Evolutionary conservation across 2,329 filamentous ascomycete genomes (phyloP).

Genomic region (Colletotrichum sidae): DNA sequence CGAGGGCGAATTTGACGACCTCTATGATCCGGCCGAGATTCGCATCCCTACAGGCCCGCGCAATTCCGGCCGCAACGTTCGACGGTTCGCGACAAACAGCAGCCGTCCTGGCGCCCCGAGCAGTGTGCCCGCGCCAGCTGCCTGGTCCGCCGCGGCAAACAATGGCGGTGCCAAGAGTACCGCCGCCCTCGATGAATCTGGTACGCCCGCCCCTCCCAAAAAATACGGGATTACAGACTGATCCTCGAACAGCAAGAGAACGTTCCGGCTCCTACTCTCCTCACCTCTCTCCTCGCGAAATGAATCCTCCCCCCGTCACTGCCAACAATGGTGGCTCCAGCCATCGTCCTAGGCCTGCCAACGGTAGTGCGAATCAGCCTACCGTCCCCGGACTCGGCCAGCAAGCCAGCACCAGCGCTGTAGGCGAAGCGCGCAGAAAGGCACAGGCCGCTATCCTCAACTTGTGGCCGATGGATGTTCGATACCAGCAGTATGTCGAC

Average conservation of each 20-base stretch:
- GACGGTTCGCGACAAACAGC: neutral
- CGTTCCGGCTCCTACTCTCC: conserved; percentile 66
- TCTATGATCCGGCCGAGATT: conserved; percentile 59
- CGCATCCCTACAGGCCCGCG: neutral
- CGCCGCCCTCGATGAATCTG: conserved; percentile 4
- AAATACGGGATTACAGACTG: neutral
- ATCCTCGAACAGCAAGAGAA: conserved; percentile 49
- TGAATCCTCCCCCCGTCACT: conserved; percentile 42
- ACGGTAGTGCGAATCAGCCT: no score
- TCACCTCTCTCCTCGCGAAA: conserved; percentile 61
- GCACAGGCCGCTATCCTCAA: conserved; percentile 76
- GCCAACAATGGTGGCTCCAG: neutral
- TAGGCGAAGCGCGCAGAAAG: conserved; percentile 62
- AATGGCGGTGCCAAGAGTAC: conserved; percentile 5
- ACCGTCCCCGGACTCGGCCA: no score
- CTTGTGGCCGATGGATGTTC: conserved; percentile 74
- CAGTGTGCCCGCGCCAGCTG: neutral
- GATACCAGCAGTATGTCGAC: conserved; percentile 77
- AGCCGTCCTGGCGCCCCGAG: neutral
- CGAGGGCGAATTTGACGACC: conserved; percentile 72
- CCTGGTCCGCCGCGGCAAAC: neutral
- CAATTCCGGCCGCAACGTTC: neutral
- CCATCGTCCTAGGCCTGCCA: neutral
- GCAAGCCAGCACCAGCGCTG: conserved; percentile 16
- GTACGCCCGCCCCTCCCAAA: conserved; percentile 3